Conservation (phyloP, 768 basidiomycete species). For the Aureoboletus auriporus region DNA sequence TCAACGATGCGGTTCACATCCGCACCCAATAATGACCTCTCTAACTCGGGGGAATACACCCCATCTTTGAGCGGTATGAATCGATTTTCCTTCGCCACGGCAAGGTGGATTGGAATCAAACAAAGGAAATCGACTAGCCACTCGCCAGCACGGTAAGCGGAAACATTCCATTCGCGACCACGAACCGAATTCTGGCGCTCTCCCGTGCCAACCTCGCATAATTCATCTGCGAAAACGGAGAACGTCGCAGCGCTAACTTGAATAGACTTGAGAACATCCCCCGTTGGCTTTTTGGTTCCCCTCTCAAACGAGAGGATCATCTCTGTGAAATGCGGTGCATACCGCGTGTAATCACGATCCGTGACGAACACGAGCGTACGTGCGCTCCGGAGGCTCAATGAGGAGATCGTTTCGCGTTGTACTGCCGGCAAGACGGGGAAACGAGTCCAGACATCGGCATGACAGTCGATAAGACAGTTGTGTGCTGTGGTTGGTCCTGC, state of each 20-base stretch:
- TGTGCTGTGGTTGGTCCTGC: slow-evolving; percentile 27
- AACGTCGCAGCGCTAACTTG: slow-evolving; percentile 31
- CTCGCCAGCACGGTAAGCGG: slow-evolving; percentile 47
- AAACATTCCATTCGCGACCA: slow-evolving; percentile 26
- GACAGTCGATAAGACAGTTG: slow-evolving; percentile 53
- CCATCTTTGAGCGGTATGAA: slow-evolving; percentile 62
- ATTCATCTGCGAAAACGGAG: slow-evolving; percentile 20
- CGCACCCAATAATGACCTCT: slow-evolving; percentile 53
- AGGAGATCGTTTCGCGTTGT: slow-evolving; percentile 39
- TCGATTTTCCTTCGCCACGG: slow-evolving; percentile 54
- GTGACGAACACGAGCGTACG: slow-evolving; percentile 44
- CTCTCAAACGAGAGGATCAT: slow-evolving; percentile 46
- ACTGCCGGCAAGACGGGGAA: slow-evolving; percentile 57
- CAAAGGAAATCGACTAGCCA: slow-evolving; percentile 62
- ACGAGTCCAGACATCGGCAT: slow-evolving; percentile 55
- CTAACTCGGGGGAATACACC: slow-evolving; percentile 45
- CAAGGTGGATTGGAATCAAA: slow-evolving; percentile 62
- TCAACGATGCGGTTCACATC: slow-evolving; percentile 57
- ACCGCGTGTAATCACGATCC: slow-evolving; percentile 32
- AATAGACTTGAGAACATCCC: slow-evolving; percentile 38
- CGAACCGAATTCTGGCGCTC: neutral
- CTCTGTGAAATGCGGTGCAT: slow-evolving; percentile 40
- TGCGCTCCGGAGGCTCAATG: slow-evolving; percentile 28
- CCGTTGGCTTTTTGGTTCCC: slow-evolving; percentile 49
- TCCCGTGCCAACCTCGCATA: neutral